Evolutionary conservation across 495 filamentous ascomycete species (phyloP).

Genomic region (Patellaria atrata): DNA sequence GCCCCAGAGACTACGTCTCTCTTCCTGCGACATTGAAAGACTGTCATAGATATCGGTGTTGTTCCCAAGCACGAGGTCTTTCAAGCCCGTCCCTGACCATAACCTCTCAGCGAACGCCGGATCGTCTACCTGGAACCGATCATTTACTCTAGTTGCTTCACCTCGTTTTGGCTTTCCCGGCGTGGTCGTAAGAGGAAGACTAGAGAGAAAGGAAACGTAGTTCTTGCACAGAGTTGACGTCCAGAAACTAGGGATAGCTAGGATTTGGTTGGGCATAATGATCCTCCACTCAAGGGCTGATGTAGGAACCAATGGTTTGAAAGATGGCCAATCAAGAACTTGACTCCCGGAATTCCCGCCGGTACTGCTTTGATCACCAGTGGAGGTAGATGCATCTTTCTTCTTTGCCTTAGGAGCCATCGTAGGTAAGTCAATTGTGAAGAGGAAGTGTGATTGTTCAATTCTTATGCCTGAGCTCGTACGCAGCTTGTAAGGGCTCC

Average conservation of each 20-base stretch:
- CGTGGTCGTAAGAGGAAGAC: constrained; percentile 62
- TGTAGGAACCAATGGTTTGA: constrained; percentile 57
- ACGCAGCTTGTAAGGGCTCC: too few relatives aligned
- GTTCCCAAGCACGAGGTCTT: constrained; percentile 22
- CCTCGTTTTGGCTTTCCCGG: constrained; percentile 73
- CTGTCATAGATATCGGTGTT: constrained; percentile 18
- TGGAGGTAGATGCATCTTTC: constrained; percentile 1
- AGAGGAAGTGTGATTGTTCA: too few relatives aligned
- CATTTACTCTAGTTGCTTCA: constrained; percentile 77
- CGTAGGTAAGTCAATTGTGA: too few relatives aligned
- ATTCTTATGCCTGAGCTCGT: too few relatives aligned
- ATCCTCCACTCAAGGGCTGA: constrained; percentile 45
- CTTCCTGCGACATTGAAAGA: constrained; percentile 14
- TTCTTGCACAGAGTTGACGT: constrained; percentile 65
- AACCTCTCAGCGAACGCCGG: constrained; percentile 54
- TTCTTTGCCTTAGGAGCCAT: constrained; percentile 15
- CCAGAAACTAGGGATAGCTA: constrained; percentile 65
- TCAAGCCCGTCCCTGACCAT: constrained; percentile 31
- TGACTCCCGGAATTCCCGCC: too few relatives aligned
- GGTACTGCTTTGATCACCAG: too few relatives aligned
- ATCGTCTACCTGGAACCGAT: constrained; percentile 78
- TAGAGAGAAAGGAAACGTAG: constrained; percentile 65
- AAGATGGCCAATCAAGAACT: constrained; percentile 74
- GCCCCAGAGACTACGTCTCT: constrained; percentile 47
- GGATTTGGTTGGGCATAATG: constrained; percentile 52